These are phyloP conservation scores for Candida argentea DNA, from an alignment of 805 yeast genomes.

Conservation along the genomic window DNA sequence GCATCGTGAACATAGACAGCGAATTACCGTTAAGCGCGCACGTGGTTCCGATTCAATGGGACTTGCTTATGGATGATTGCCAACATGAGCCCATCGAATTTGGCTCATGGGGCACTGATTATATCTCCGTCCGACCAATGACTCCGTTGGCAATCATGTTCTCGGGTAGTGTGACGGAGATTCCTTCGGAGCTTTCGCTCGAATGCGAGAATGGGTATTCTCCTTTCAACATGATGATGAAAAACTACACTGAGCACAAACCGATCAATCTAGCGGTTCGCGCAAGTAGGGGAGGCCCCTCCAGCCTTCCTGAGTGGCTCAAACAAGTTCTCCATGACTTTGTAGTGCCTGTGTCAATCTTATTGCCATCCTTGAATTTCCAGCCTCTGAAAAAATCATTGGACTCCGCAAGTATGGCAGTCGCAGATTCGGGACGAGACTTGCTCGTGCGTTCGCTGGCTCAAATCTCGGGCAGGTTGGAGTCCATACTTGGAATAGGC, in stretches of 20 bases:
- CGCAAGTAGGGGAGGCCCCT: slow-evolving; percentile 8
- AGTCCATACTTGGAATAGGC: no score
- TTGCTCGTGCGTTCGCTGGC: no score
- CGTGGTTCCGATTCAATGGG: slow-evolving; percentile 17
- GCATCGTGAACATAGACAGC: slow-evolving; percentile 5
- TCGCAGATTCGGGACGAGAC: no score
- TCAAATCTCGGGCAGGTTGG: no score
- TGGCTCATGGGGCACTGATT: slow-evolving; percentile 14
- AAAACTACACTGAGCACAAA: slow-evolving; percentile 9
- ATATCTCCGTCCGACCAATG: slow-evolving; percentile 9
- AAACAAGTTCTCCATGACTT: no score
- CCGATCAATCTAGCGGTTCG: slow-evolving; percentile 9
- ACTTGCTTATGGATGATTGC: slow-evolving; percentile 19
- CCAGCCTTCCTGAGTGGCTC: slow-evolving; percentile 17
- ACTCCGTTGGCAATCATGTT: slow-evolving; percentile 8
- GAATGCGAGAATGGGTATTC: slow-evolving; percentile 13
- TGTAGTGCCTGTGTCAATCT: no score
- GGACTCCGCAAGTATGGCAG: no score
- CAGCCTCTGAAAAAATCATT: no score
- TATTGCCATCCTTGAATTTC: no score
- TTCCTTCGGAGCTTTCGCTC: slow-evolving; percentile 11
- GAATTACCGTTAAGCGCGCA: slow-evolving; percentile 10
- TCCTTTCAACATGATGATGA: slow-evolving; percentile 13
- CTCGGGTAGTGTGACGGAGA: slow-evolving; percentile 10
- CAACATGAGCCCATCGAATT: slow-evolving; percentile 8